Evolutionary conservation across 495 filamentous ascomycete species (phyloP).

Genomic region (Pseudotulostoma volvatum): DNA sequence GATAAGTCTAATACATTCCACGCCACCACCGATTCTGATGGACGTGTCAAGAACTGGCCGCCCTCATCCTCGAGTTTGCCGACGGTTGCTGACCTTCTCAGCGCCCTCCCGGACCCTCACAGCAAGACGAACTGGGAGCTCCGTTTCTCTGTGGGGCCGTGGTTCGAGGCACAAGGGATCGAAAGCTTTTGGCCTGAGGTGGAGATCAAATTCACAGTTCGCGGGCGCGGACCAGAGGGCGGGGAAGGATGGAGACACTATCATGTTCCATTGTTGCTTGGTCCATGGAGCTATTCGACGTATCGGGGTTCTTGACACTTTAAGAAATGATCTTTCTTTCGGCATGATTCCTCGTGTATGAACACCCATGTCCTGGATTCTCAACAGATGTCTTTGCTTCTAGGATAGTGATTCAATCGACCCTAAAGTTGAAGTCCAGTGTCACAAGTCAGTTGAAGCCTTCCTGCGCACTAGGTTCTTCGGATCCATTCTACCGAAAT

Average conservation of each 20-base stretch:
- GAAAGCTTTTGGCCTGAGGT: constrained; percentile 86
- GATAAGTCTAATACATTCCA: constrained; percentile 31
- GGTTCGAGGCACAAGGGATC: constrained; percentile 51
- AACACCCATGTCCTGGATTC: too few species aligned
- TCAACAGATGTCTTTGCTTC: too few species aligned
- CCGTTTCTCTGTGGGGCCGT: constrained; percentile 58
- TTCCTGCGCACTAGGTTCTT: too few species aligned
- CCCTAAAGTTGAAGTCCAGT: too few species aligned
- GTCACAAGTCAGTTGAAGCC: too few species aligned
- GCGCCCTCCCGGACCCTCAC: constrained; percentile 19
- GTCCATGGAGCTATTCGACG: constrained; percentile 84
- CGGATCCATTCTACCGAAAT: too few species aligned
- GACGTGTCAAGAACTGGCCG: constrained; percentile 67
- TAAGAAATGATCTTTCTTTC: too few species aligned
- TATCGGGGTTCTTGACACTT: constrained; percentile 56
- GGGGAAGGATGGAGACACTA: constrained; percentile 60
- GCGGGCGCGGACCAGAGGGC: constrained; percentile 33
- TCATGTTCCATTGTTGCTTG: constrained; percentile 80
- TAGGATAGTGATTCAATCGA: too few species aligned
- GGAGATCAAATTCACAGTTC: constrained; percentile 68
- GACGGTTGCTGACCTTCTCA: constrained; percentile 35
- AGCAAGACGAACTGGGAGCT: constrained; percentile 50
- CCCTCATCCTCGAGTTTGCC: constrained; percentile 28
- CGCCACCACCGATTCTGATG: constrained; percentile 67
- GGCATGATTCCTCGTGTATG: too few species aligned